Base-by-base conservation (phyloP, 371 early-diverging fungal species). In the Nosema muscidifuracis region DNA sequence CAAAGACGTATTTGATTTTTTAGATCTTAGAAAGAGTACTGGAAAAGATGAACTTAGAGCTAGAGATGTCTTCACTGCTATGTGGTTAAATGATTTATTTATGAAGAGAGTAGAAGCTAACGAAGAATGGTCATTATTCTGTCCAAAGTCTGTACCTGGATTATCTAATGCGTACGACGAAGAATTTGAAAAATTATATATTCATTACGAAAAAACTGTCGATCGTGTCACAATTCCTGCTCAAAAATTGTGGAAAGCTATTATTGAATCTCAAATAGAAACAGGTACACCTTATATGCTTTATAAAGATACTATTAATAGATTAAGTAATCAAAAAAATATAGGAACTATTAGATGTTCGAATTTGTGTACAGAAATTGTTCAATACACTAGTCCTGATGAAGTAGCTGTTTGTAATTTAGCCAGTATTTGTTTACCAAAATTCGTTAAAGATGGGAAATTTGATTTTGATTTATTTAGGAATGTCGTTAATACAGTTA, bases 331-430 rank as follows among this genome's bases (percentile, higher is more conserved):
- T 85, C 95, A 95, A 71, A 85, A 87, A 67, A 87, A 98, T 84
- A 84, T 97, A 34, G 99, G 99, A 51, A 95, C 94, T 1, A 95
- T 98, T 83, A 89, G 86, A 79, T 86, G 86, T 82, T 80, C 79
- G 75, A 87, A 89, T 82, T 81, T 89, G 18, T 89, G 89, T 78
- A 68, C 83, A 18, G 83, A 98, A 80, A 94, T 98, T 74, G 88
- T 97, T 42, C 92, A 97, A 81, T 97, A 95, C 84, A 89, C 94
- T 13, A 81, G 87, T 44, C 89, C 91, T 38, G 94, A 97, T 76
- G 97, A 97, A 82, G 92, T 94, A 16, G 97, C 97, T 15, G 97
- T 97, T 20, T 98, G 99, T 86, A 98, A 97, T 82, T 83, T 98
- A 76, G 99, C 95, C 18, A 93, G 93, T 43, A 87, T 98, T 42